Evolutionary conservation across 176 grass and related monocot genomes (phyloP).

Genomic region (Phoenix roebelenii): DNA sequence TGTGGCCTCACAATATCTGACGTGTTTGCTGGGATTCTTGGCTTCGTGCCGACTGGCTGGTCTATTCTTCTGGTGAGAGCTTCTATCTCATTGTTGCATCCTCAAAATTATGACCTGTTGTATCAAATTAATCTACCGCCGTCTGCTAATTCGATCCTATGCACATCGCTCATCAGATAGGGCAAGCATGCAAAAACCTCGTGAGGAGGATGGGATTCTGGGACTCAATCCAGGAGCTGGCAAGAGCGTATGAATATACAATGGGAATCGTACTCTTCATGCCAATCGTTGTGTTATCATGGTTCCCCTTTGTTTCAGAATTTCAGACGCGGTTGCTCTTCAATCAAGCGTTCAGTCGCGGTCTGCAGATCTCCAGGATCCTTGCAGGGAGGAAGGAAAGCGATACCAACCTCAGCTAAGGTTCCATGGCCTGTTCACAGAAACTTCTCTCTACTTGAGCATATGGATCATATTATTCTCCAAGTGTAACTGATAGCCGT

Average conservation of each 20-base stretch:
- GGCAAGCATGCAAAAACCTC: constrained; percentile 51
- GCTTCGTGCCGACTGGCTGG: constrained; percentile 90
- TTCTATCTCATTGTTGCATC: too few relatives aligned
- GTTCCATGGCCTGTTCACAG: too few relatives aligned
- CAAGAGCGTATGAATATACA: constrained; percentile 67
- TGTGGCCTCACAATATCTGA: constrained; percentile 56
- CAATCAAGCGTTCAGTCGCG: constrained; percentile 93
- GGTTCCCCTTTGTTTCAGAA: constrained; percentile 97
- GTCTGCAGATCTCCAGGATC: constrained; percentile 89
- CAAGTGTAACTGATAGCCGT: too few relatives aligned
- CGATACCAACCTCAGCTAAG: constrained; percentile 13
- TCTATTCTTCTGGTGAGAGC: constrained; percentile 81
- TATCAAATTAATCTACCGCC: too few relatives aligned
- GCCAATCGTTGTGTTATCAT: constrained; percentile 72
- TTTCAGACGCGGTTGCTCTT: constrained; percentile 91
- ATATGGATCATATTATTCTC: too few relatives aligned
- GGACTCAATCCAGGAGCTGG: constrained; percentile 96
- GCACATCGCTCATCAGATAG: constrained; percentile 34
- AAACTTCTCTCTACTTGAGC: too few relatives aligned
- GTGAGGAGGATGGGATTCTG: constrained; percentile 35
- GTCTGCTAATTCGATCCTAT: too few relatives aligned
- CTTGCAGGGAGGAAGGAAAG: constrained; percentile 57
- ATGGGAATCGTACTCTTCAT: constrained; percentile 81
- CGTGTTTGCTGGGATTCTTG: constrained; percentile 63
- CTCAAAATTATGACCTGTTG: too few relatives aligned